Base-by-base conservation (phyloP, 805 yeast genomes). In the Metschnikowia bowlesiae region DNA sequence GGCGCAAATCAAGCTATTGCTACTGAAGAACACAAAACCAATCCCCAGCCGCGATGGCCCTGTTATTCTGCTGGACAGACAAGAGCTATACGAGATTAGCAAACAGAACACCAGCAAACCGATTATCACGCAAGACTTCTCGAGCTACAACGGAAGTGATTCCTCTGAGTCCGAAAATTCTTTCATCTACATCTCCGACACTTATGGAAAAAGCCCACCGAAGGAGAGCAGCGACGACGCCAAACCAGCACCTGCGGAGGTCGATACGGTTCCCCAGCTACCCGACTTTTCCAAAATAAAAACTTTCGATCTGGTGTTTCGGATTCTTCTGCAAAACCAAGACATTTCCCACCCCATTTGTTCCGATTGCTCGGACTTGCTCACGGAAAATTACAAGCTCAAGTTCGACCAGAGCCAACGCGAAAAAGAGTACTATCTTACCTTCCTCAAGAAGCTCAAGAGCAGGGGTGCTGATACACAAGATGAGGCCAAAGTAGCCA, bases 331-430 rank as follows among this genome's bases (percentile, higher is more conserved):
- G 0, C 56, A 56, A 11, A 84, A 86, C 53, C 84, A 85, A 46
- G 89, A 85, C 52, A 76, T 92, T 13, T 95, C 89, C 55, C 76
- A 72, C 61, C 99, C 99, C 0, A 81, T 94, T 13, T 92, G 98
- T 59, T 76, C 76, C 26, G 97, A 91, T 40, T 94, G 99, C 65
- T 86, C 94, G 6, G 81, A 77, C 39, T 64, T 76, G 18, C 66
- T 92, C 28, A 71, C 86, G 9, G 82, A 80, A 8, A 84, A 83
- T 50, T 74, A 89, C 64, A 85, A 83, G 59, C 64, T 71, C 10
- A 84, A 84, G 57, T 87, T 87, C 63, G 92, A 87, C 52, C 87
- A 82, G 49, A 79, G 84, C 5, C 80, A 85, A 16, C 77, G 76
- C 53, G 97, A 92, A 59, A 82, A 92, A 55, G 96, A 90, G 46